Conservation (phyloP, 2,329 filamentous ascomycete genomes). For the Scopulariopsis brevicaulis region DNA sequence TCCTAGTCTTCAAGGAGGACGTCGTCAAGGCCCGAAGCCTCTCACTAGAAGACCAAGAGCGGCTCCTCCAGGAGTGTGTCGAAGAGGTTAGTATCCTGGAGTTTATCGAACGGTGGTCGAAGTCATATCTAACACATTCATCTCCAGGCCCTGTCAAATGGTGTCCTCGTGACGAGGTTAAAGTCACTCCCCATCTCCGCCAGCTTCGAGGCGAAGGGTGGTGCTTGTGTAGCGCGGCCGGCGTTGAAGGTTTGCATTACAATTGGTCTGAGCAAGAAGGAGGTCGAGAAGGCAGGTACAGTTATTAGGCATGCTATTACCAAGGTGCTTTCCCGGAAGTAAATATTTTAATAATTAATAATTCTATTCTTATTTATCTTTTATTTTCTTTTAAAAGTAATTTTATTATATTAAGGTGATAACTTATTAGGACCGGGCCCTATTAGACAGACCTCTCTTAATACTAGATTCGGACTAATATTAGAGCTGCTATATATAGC, state of each 20-base stretch:
- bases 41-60: slow-evolving; percentile 66
- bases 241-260: slow-evolving; percentile 89
- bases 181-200: slow-evolving; percentile 63
- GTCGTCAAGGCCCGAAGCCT: slow-evolving; percentile 62
- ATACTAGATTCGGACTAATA: too few relatives aligned
- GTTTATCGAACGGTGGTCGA: not conserved
- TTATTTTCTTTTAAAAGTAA: not conserved
- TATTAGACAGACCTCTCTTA: too few relatives aligned
- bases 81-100: slow-evolving; percentile 62
- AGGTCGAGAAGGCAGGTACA: slow-evolving; percentile 86
- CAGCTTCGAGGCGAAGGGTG: slow-evolving; percentile 55
- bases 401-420: too few relatives aligned
- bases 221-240: slow-evolving; percentile 59
- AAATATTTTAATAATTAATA: not conserved
- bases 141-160: slow-evolving; percentile 65
- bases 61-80: slow-evolving; percentile 79
- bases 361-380: not conserved
- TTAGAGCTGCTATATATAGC: too few relatives aligned
- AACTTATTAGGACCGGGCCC: too few relatives aligned
- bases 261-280: slow-evolving; percentile 79
- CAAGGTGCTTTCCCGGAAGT: slow-evolving; percentile 64
- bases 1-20: slow-evolving; percentile 75
- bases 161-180: slow-evolving; percentile 77
- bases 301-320: slow-evolving; percentile 86
- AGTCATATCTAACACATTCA: slow-evolving; percentile 5